Evolutionary conservation across 2,329 filamentous ascomycete species (phyloP), one percentile per base, ranked within the genome.

Genomic region (Colletotrichum graminicola): DNA sequence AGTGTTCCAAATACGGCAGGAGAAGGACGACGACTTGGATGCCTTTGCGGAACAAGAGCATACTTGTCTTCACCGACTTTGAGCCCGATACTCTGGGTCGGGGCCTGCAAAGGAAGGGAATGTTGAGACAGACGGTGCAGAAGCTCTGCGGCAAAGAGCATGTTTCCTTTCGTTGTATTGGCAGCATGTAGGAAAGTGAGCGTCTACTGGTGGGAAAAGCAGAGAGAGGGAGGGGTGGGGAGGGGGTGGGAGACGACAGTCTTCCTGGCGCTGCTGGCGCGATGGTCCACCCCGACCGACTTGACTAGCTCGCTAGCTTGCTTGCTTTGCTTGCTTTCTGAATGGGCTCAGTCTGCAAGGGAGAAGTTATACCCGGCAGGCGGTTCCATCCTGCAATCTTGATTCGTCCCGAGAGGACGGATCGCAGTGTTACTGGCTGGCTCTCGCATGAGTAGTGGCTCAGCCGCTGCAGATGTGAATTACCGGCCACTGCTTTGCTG

Each of bases 401-500:
- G 65, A 73, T 73, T 73, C 62, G 70, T 70, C 39, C 72, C 72
- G 66, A 66, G 36, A 49, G 41, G 14, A 47, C 51, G 72, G 72
- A 47, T 32, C 51, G 57, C 57, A 34, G 39, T 45, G 14, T 29
- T 21, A 73, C 71, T 73, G 72, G 72, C 57, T 66, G 47, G 47
- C 29, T 62, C 34, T 61, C 36, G 52, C 57, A 64, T 34, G 21
- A 63, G 61, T 66, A 57, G 70, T 73, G 72, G 66, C 70, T 73
- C 70, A 73, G 69, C 72, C 72, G 72, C 72, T 73, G 57, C 72
- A 56, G 57, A 66, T 61, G 69, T 66, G 70, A 63, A 63, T 70
- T 71, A 43, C 70, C 70, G 65, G 54, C 65, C 72, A 73, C 45
- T 69, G 55, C 65, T 57, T 66, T 39, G 66, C 55, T 61, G 34